Conservation (phyloP, 2,329 filamentous ascomycete genomes). For the Pseudogymnoascus sp. region DNA sequence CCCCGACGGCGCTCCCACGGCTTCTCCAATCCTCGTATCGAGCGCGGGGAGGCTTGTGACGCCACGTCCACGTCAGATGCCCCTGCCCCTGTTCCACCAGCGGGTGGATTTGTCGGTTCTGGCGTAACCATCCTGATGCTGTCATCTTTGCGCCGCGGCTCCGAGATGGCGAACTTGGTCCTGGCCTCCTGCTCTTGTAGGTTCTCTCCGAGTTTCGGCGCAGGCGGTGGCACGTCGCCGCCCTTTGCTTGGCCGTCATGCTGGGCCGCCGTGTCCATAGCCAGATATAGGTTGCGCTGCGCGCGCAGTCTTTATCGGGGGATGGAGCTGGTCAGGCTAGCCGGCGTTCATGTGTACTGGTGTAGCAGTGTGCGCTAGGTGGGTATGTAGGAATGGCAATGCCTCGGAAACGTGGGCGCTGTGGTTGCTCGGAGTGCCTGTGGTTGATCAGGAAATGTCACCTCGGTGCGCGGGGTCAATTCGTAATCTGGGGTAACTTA, state of each 20-base stretch:
- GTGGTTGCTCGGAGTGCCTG: neutral
- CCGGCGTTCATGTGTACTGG: slow-evolving; percentile 2
- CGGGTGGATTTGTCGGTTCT: neutral
- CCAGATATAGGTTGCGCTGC: slow-evolving; percentile 3
- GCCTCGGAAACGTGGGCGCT: neutral
- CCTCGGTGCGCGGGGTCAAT: slow-evolving; percentile 2
- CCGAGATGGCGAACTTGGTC: slow-evolving; percentile 44
- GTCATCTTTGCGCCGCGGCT: slow-evolving; percentile 57
- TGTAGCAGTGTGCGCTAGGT: slow-evolving; percentile 1
- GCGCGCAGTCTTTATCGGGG: neutral
- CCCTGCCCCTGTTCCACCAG: neutral
- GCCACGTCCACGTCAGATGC: slow-evolving; percentile 20
- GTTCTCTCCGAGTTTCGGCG: neutral
- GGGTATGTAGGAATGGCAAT: neutral
- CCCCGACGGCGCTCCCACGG: slow-evolving; percentile 42
- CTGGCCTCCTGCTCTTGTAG: slow-evolving; percentile 11
- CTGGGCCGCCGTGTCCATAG: neutral
- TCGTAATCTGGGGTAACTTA: slow-evolving; percentile 4
- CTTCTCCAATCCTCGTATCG: slow-evolving; percentile 37
- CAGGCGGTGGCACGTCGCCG: slow-evolving; percentile 17
- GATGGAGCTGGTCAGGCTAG: neutral
- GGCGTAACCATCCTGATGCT: slow-evolving; percentile 16
- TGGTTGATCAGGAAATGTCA: neutral
- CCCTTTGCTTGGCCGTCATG: slow-evolving; percentile 27
- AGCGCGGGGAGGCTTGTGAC: slow-evolving; percentile 40